Base-by-base conservation (phyloP, 805 yeast species). In the Schwanniomyces sp. region DNA sequence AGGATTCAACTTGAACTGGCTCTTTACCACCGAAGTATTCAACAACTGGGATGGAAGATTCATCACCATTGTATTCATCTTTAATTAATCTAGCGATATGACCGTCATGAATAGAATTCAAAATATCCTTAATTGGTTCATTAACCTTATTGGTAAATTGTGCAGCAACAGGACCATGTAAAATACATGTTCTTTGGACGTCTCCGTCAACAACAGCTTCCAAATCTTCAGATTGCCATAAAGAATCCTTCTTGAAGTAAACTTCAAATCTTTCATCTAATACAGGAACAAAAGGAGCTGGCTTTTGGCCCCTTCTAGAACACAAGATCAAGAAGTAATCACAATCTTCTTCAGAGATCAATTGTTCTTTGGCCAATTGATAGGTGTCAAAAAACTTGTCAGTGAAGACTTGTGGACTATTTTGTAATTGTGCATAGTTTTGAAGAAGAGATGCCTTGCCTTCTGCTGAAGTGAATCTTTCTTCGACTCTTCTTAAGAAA, bases 81-180 rank as follows among this genome's bases (percentile, higher is more conserved):
- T 76, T 71, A 58, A 91, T 63, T 63, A 88, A 78, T 57, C 69
- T 81, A 48, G 74, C 71, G 64, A 94, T 86, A 72, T 91, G 97
- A 51, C 96, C 97, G 32, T 91, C 83, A 63, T 94, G 97, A 52
- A 94, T 85, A 57, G 79, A 74, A 65, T 92, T 97, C 73, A 94
- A 73, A 58, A 94, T 91, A 40, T 86, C 88, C 70, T 88, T 85
- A 63, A 94, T 88, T 61, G 99, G 98, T 74, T 90, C 97, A 64
- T 94, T 85, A 51, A 88, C 94, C 63, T 79, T 76, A 61, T 79
- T 87, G 59, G 97, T 85, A 77, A 76, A 91, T 72, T 85, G 91
- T 59, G 96, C 97, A 59, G 99, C 96, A 57, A 94, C 98, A 44
- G 99, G 99, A 59, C 99, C 98, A 62, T 91, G 97, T 62, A 94